These are phyloP conservation scores for Leishmania gerbilli DNA, from an alignment of 208 protist species.

Conservation along the genomic window DNA sequence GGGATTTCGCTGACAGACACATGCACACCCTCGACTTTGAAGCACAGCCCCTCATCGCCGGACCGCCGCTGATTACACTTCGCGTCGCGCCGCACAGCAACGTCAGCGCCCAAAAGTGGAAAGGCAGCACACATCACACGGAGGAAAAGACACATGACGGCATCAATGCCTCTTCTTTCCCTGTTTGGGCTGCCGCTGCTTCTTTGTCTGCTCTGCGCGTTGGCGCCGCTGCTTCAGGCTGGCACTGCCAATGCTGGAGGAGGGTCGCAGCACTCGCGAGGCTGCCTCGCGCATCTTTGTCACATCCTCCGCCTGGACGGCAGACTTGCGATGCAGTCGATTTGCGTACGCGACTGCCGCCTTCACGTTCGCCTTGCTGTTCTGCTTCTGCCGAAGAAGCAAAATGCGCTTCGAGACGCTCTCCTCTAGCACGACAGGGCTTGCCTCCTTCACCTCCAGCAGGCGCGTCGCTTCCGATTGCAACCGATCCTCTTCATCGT, in stretches of 20 bases:
- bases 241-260: conserved; percentile 25
- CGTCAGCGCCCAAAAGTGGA: background rate
- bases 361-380: conserved; percentile 66
- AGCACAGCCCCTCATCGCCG: background rate
- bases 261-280: conserved; percentile 35
- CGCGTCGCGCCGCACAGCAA: background rate
- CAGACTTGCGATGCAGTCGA: conserved; percentile 30
- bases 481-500: conserved; percentile 59
- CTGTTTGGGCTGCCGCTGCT: conserved; percentile 20
- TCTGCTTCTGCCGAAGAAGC: conserved; percentile 65
- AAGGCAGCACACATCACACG: background rate
- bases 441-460: conserved; percentile 28
- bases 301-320: conserved; percentile 30
- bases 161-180: conserved; percentile 22
- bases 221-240: conserved; percentile 44
- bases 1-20: background rate
- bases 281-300: conserved; percentile 53
- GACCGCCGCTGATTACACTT: background rate
- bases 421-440: conserved; percentile 69
- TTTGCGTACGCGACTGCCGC: conserved; percentile 69
- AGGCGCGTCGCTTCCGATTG: conserved; percentile 53
- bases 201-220: conserved; percentile 37
- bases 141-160: background rate
- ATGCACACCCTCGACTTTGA: background rate
- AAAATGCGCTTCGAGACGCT: conserved; percentile 72